Percentiles rank a stretch among this genome's conserved stretches.
phyloP scores from a whole-genome alignment of 2,329 filamentous ascomycete species.

The Talaromyces sp. region DNA sequence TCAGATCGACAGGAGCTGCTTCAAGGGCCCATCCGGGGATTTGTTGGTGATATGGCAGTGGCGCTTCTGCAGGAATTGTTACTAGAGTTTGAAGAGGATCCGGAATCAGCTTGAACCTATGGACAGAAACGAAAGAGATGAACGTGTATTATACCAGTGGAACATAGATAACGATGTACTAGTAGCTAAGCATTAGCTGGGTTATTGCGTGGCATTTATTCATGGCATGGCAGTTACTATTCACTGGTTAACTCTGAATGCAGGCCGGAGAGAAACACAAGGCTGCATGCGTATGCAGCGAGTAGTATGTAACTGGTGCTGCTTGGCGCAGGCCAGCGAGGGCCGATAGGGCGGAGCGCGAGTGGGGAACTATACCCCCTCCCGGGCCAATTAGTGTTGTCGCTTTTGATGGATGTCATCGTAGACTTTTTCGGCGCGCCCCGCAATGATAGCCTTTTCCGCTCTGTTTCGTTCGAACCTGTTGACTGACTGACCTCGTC shows the following conservation, averaged over 20 bases:
- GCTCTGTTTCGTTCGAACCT: neutral
- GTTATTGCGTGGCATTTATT: neutral
- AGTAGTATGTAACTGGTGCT: neutral
- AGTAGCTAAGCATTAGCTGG: neutral
- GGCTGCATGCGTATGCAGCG: neutral
- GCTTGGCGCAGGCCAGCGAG: neutral
- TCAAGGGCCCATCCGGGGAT: slow-evolving; percentile 26
- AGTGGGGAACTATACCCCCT: neutral
- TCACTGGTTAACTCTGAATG: neutral
- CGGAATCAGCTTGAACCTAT: neutral
- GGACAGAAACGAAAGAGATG: neutral
- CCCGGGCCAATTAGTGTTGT: neutral
- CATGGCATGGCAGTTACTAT: neutral
- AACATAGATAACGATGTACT: neutral
- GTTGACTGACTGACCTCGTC: neutral
- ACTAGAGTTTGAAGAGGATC: slow-evolving; percentile 12
- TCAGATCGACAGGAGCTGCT: slow-evolving; percentile 23
- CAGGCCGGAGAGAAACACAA: neutral
- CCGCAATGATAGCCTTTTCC: slow-evolving; percentile 5
- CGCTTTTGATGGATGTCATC: neutral
- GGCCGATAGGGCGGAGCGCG: neutral
- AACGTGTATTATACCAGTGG: neutral
- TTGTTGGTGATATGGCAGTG: slow-evolving; percentile 31
- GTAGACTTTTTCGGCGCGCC: slow-evolving; percentile 7
- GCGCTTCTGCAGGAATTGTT: slow-evolving; percentile 31